Evolutionary conservation across 345 rosid species (phyloP), one percentile per base, ranked within the genome.

Genomic region (Syzygium grande): DNA sequence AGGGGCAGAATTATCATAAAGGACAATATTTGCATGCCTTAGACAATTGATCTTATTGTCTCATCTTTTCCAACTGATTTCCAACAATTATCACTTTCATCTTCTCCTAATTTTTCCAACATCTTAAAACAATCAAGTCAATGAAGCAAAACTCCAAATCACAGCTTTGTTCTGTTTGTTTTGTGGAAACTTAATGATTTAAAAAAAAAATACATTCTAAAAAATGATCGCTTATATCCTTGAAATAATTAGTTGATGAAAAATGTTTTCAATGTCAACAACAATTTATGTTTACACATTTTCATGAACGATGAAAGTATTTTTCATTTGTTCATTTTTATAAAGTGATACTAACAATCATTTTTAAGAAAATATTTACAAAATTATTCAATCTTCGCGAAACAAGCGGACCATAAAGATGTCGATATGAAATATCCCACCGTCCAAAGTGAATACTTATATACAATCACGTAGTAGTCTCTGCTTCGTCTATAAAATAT

Each of bases 271-370:
- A 61, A 34, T 61, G 14, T 0, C 4, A 1, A 61, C 34, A 61
- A 6, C 19, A 61, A 61, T 61, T 13, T 61, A 61, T n/a, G 34
- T 61, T 1, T 0, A 0, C 8, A n/a, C 1, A 14, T 61, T 61
- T 61, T n/a, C 0, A 1, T 61, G 17, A 0, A 61, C 5, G 0
- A 61, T 27, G 46, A 61, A 61, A 61, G 6, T 2, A 0, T 0
- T 3, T 61, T 61, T n/a, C 30, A n/a, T 61, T 61, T 61, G 9
- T 13, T 61, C 4, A n/a, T n/a, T 61, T 61, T 27, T n/a, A 8
- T 61, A 61, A 61, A 61, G 34, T 1, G 9, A n/a, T 61, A 6
- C 17, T 3, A 6, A 5, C 15, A 2, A 61, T 61, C 17, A n/a
- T 27, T 61, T 59, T 61, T 61, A 12, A 0, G 0, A 12, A 27